These are phyloP conservation scores for Neophaeococcomyces mojaviensis DNA, from an alignment of 2,329 filamentous ascomycete genomes.

Conservation along the genomic window DNA sequence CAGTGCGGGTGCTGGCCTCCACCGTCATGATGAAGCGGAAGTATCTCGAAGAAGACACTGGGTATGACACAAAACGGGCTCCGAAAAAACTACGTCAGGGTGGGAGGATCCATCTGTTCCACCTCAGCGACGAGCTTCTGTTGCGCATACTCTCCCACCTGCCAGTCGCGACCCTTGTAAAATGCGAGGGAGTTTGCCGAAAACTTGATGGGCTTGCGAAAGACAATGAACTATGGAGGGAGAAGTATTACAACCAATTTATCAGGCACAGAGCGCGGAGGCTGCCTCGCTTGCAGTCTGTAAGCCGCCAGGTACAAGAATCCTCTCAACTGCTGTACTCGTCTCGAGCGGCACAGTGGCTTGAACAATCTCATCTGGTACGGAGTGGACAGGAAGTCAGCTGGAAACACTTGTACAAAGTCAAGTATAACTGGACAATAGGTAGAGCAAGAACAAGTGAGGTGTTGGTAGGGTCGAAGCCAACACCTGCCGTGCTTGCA, in stretches of 20 bases:
- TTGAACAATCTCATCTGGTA: slow-evolving; percentile 53
- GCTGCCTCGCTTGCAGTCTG: slow-evolving; percentile 57
- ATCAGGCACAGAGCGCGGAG: slow-evolving; percentile 72
- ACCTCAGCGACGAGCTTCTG: slow-evolving; percentile 78
- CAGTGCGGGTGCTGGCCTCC: too few species aligned
- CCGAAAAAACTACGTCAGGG: slow-evolving; percentile 40
- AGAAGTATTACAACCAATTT: slow-evolving; percentile 78
- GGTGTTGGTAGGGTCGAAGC: slow-evolving; percentile 53
- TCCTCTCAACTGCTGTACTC: neutral
- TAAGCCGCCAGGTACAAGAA: slow-evolving; percentile 20
- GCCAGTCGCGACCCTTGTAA: slow-evolving; percentile 60
- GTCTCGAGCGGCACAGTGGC: slow-evolving; percentile 52
- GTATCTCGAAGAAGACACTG: slow-evolving; percentile 13
- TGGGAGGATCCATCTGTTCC: slow-evolving; percentile 47
- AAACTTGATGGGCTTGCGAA: slow-evolving; percentile 65
- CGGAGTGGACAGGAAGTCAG: slow-evolving; percentile 48
- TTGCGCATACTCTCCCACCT: slow-evolving; percentile 75
- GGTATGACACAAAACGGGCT: slow-evolving; percentile 38
- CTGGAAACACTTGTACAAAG: slow-evolving; percentile 83
- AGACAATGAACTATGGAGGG: slow-evolving; percentile 87
- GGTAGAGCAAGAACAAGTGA: slow-evolving; percentile 65
- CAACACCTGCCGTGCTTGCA: slow-evolving; percentile 59
- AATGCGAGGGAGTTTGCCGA: slow-evolving; percentile 62
- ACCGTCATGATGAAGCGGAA: slow-evolving; percentile 31
- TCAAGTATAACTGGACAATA: slow-evolving; percentile 83